Percentiles rank a stretch among this genome's conserved stretches.
Evolutionary conservation across 2,329 filamentous ascomycete genomes (phyloP).

Genomic region (Colletotrichum musae): DNA sequence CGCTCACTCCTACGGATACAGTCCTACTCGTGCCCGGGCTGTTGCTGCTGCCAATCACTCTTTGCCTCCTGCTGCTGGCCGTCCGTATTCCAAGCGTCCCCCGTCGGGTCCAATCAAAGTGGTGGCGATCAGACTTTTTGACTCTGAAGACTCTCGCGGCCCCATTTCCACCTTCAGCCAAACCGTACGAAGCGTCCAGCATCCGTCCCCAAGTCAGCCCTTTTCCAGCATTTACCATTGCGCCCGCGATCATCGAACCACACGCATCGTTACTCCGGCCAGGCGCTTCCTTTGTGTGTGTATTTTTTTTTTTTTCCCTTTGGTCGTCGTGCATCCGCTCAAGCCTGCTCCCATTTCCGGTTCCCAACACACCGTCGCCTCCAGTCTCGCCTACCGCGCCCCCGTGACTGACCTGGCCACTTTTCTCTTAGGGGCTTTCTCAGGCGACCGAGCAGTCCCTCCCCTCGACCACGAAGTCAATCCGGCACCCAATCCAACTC

Average conservation of each 20-base stretch:
- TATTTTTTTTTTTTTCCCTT: conserved; percentile 17
- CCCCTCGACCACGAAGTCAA: conserved; percentile 18
- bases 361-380: background rate
- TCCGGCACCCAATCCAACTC: conserved; percentile 37
- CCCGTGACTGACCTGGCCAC: conserved; percentile 38
- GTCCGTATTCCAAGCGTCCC: conserved; percentile 29
- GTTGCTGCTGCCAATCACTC: conserved; percentile 19
- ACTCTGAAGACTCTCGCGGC: conserved; percentile 42
- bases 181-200: conserved; percentile 36
- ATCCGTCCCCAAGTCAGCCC: conserved; percentile 38
- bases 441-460: conserved; percentile 29
- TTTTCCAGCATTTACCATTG: conserved; percentile 36
- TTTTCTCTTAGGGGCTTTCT: conserved; percentile 38
- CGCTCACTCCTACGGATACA: background rate
- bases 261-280: conserved; percentile 33
- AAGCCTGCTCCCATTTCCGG: conserved; percentile 2
- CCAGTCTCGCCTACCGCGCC: conserved; percentile 24
- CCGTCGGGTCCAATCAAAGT: conserved; percentile 52
- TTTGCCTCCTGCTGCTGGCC: conserved; percentile 9
- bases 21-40: background rate
- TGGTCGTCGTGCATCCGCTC: conserved; percentile 33
- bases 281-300: conserved; percentile 40
- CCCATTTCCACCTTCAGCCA: conserved; percentile 40
- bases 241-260: conserved; percentile 35
- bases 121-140: conserved; percentile 54